Conservation (phyloP, 176 grass and related monocot species). For the Eleusine indica region DNA sequence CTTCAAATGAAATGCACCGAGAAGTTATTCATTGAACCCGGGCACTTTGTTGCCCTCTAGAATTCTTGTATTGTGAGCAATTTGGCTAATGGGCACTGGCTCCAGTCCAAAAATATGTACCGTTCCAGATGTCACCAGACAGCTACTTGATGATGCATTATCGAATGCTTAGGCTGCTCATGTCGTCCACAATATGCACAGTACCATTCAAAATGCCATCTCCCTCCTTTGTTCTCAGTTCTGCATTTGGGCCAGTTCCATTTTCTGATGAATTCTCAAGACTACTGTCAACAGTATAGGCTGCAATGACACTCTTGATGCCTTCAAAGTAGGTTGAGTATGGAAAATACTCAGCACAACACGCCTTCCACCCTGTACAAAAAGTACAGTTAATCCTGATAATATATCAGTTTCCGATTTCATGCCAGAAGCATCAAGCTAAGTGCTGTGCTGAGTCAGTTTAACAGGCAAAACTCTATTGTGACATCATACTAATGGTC, state of each 20-base stretch:
- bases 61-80: conserved; percentile 7
- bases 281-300: conserved; percentile 39
- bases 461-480: conserved; percentile 14
- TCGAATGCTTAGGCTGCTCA: conserved; percentile 63
- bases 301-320: conserved; percentile 50
- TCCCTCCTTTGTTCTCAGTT: conserved; percentile 36
- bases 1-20: conserved; percentile 34
- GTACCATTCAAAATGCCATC: conserved; percentile 58
- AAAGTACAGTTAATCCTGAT: conserved; percentile 36
- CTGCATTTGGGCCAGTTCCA: conserved; percentile 49
- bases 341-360: conserved; percentile 82
- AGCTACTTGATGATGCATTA: conserved; percentile 31
- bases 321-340: conserved; percentile 88
- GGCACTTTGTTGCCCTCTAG: conserved; percentile 23
- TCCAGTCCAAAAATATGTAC: conserved; percentile 36
- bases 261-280: conserved; percentile 73
- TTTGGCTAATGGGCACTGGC: conserved; percentile 35
- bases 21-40: conserved; percentile 28
- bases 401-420: conserved; percentile 9
- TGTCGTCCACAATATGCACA: conserved; percentile 51
- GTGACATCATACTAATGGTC: neutral
- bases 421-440: neutral
- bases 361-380: conserved; percentile 81
- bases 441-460: neutral
- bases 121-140: conserved; percentile 43